Evolutionary conservation across 805 yeast species (phyloP).

Genomic region (Yarrowia hollandica): DNA sequence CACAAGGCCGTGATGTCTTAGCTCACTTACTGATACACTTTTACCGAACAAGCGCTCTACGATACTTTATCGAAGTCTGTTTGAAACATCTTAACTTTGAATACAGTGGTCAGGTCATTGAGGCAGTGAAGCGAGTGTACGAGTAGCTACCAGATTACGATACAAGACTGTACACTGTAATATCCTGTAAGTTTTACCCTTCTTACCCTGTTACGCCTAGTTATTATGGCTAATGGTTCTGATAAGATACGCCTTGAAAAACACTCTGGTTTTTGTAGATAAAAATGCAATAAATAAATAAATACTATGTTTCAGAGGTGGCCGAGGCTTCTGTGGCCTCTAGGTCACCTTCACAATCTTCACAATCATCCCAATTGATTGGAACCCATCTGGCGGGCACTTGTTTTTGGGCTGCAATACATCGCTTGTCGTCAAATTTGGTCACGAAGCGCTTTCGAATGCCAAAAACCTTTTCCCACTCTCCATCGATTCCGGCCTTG

Average conservation of each 20-base stretch:
- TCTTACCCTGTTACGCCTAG: too few relatives aligned
- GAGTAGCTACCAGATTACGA: too few relatives aligned
- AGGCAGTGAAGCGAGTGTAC: too few relatives aligned
- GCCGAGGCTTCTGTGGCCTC: constrained; percentile 2
- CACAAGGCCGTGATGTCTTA: constrained; percentile 3
- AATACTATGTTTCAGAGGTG: constrained; percentile 21
- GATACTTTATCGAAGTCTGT: not conserved
- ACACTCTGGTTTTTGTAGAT: constrained; percentile 4
- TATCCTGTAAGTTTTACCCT: too few relatives aligned
- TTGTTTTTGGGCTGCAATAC: constrained; percentile 10
- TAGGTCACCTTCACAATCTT: not conserved
- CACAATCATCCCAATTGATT: constrained; percentile 3
- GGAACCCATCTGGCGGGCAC: constrained; percentile 24
- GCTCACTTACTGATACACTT: not conserved
- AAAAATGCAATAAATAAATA: constrained; percentile 26
- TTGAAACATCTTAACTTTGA: constrained; percentile 14
- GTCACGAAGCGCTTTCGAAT: constrained; percentile 35
- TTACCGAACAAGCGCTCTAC: not conserved
- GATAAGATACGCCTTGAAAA: too few relatives aligned
- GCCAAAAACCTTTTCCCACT: constrained; percentile 35
- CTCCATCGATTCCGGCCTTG: constrained; percentile 31
- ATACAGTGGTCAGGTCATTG: not conserved
- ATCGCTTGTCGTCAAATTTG: constrained; percentile 22
- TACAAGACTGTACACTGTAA: too few relatives aligned
- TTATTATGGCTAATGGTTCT: too few relatives aligned